These are phyloP conservation scores for Epichloe typhina DNA, from an alignment of 2,329 filamentous ascomycete genomes.

Conservation along the genomic window DNA sequence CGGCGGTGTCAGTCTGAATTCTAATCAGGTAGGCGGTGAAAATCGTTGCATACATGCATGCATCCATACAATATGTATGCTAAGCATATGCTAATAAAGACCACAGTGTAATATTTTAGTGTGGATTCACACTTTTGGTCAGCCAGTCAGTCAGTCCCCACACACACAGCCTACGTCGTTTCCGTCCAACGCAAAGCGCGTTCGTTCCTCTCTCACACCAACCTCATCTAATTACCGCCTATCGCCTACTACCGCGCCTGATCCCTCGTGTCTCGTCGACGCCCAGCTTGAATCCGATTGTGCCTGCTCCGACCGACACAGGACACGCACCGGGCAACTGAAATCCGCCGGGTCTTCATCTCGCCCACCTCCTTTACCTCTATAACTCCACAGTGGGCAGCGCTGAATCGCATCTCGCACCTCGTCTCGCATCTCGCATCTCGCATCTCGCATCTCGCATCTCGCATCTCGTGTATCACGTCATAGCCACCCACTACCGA, in stretches of 20 bases:
- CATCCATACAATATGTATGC: too few relatives aligned
- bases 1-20: too few relatives aligned
- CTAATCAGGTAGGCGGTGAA: too few relatives aligned
- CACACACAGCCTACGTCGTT: too few relatives aligned
- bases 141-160: too few relatives aligned
- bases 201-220: background rate
- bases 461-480: background rate
- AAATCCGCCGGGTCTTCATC: background rate
- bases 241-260: background rate
- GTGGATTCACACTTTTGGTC: too few relatives aligned
- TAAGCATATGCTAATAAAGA: too few relatives aligned
- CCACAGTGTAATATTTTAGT: too few relatives aligned
- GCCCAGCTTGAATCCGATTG: background rate
- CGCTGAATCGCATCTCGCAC: background rate
- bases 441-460: background rate
- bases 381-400: background rate
- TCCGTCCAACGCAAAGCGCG: background rate
- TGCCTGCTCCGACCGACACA: slow-evolving; percentile 1
- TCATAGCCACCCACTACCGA: background rate
- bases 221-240: background rate
- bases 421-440: background rate
- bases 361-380: background rate
- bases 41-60: too few relatives aligned
- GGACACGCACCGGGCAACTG: background rate
- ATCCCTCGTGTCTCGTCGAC: background rate